These are phyloP conservation scores for Austroboletus eburneus DNA, from an alignment of 768 basidiomycete genomes.

Conservation along the genomic window DNA sequence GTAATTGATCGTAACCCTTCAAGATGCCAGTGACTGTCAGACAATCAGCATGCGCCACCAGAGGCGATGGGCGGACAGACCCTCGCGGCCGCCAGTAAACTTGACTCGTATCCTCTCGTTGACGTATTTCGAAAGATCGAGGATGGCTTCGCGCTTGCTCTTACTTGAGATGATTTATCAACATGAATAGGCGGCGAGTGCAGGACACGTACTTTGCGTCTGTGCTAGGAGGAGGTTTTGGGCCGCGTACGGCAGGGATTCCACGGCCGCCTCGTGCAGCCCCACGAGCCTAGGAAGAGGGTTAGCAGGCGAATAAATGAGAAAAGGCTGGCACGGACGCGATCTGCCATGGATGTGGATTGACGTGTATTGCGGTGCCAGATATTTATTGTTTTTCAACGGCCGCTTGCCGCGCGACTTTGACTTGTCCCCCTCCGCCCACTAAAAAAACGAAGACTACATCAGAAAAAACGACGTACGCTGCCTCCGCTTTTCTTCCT, in stretches of 20 bases:
- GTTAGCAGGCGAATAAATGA: constrained; percentile 19
- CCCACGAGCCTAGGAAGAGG: constrained; percentile 53
- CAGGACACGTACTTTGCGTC: constrained; percentile 27
- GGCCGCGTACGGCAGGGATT: constrained; percentile 30
- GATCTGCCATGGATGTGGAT: constrained; percentile 28
- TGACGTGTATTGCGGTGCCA: constrained; percentile 18
- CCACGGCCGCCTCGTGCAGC: constrained; percentile 44
- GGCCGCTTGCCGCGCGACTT: constrained; percentile 33
- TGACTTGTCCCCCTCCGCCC: constrained; percentile 25
- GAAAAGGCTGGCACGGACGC: constrained; percentile 18
- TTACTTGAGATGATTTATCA: constrained; percentile 33
- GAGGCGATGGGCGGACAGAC: constrained; percentile 37
- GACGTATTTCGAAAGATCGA: constrained; percentile 92
- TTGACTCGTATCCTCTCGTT: constrained; percentile 92
- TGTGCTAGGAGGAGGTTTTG: constrained; percentile 8
- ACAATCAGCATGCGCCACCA: too few relatives aligned
- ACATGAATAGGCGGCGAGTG: constrained; percentile 13
- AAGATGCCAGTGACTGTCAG: constrained; percentile 78
- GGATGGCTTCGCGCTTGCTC: constrained; percentile 83
- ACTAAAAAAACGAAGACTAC: constrained; percentile 8
- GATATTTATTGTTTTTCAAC: constrained; percentile 28
- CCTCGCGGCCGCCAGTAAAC: constrained; percentile 97
- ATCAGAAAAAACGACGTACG: constrained; percentile 14
- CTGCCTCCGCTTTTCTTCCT: constrained; percentile 10
- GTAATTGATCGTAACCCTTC: constrained; percentile 94